Percentiles rank a stretch among this genome's conserved stretches.
phyloP scores from a whole-genome alignment of 805 yeast genomes.

The Danielozyma ontarioensis region DNA sequence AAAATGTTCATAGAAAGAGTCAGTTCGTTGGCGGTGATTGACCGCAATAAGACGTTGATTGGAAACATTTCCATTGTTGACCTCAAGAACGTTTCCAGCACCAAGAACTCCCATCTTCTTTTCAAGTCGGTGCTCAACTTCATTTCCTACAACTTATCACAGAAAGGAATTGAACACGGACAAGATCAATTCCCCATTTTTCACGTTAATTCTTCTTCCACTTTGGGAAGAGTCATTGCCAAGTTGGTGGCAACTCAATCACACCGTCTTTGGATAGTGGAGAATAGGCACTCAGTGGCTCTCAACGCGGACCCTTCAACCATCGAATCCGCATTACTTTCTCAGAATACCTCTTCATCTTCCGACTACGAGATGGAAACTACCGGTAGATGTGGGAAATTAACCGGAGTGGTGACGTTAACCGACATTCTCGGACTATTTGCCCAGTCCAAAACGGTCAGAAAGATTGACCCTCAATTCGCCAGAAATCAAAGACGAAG shows the following conservation, averaged over 20 bases:
- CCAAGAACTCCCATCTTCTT: constrained; percentile 79
- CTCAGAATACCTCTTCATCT: constrained; percentile 8
- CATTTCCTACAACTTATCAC: constrained; percentile 76
- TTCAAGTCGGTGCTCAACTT: constrained; percentile 84
- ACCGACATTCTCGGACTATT: constrained; percentile 84
- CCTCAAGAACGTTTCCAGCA: constrained; percentile 79
- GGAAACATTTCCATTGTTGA: constrained; percentile 96
- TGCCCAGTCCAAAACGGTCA: constrained; percentile 66
- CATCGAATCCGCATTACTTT: constrained; percentile 13
- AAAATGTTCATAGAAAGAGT: constrained; percentile 82
- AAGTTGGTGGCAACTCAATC: constrained; percentile 93
- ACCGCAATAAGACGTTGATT: constrained; percentile 63
- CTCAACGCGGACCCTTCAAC: constrained; percentile 13
- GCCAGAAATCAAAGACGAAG: constrained; percentile 89
- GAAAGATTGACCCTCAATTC: constrained; percentile 71
- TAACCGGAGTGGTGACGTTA: constrained; percentile 86
- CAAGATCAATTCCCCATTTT: constrained; percentile 96
- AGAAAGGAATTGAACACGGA: constrained; percentile 89
- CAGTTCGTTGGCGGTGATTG: constrained; percentile 90
- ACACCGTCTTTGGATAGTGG: constrained; percentile 84
- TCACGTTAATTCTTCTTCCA: constrained; percentile 77
- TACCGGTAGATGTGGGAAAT: constrained; percentile 63
- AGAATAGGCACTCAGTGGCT: constrained; percentile 16
- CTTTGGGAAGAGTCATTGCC: constrained; percentile 85
- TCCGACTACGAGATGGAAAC: constrained; percentile 4